Evolutionary conservation across 257 asterid species (phyloP), one percentile per base, ranked within the genome.

Genomic region (Lycium barbarum): DNA sequence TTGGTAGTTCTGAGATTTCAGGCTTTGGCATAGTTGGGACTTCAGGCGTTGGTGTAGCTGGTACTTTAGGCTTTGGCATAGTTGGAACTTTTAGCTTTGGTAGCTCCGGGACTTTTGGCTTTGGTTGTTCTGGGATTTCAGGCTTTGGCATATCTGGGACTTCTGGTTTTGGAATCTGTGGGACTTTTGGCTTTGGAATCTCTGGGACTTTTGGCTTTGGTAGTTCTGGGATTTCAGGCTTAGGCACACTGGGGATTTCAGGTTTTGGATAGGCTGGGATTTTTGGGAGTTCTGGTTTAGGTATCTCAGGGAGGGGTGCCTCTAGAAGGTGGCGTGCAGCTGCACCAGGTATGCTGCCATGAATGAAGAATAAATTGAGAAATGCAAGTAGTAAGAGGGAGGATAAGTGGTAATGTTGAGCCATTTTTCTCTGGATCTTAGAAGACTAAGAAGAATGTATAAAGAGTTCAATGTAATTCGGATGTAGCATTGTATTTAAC

Each of bases 301-400:
- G 74, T 38, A 73, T 65, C 67, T 80, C 70, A 5, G 22, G 84
- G 82, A 57, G 26, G 53, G 73, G 35, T 2, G 51, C 22, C 53
- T 87, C 90, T 2, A 87, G 72, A 67, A 88, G 88, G 45, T 7
- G 86, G 35, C 92, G 91, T 10, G 83, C 87, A 36, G 85, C 79
- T 51, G 36, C 82, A 0, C 83, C 79, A 43, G 67, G 45, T 54
- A 83, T 81, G 79, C 13, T 79, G 87, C 84, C 58, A 68, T 88
- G 73, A 5, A 85, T 43, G 8, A 71, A 81, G 58, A 76, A 81
- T 35, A 78, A 65, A 26, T 67, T 82, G 78, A 36, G 51, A 68
- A 80, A 79, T 17, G 57, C 40, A 83, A 76, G 47, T 8, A 53
- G 15, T 53, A 76, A 49, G 54, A 68, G 54, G 9, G 53, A 68